These are phyloP conservation scores for Tetraselmis striata DNA, from an alignment of 139 green algal species.

Conservation along the genomic window DNA sequence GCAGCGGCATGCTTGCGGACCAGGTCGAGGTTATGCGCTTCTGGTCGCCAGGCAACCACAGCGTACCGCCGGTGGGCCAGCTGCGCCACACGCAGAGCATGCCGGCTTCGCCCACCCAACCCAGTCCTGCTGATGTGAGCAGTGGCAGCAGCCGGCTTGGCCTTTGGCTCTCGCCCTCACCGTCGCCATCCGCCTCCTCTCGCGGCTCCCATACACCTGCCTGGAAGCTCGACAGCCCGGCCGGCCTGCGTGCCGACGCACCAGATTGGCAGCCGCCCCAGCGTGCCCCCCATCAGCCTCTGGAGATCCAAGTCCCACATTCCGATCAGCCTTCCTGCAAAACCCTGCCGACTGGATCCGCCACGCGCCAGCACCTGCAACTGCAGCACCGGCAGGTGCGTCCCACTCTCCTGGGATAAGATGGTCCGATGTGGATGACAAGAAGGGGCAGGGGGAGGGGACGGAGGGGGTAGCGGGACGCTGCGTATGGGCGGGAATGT, in stretches of 20 bases:
- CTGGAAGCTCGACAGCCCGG: no score
- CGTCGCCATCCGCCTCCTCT: not conserved
- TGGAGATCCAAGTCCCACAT: not conserved
- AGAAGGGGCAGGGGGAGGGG: no score
- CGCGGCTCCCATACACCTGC: not conserved
- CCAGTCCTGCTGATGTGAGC: not conserved
- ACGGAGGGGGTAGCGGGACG: no score
- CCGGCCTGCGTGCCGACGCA: no score
- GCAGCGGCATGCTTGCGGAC: not conserved
- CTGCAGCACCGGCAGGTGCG: no score
- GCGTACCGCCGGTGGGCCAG: no score
- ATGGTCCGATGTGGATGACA: no score
- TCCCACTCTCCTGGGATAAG: no score
- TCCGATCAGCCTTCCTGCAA: not conserved
- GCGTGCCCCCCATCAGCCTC: not conserved
- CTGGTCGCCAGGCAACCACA: not conserved
- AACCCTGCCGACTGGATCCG: not conserved
- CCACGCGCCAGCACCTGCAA: no score
- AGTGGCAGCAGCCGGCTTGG: not conserved
- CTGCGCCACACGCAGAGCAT: not conserved
- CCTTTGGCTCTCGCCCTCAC: not conserved
- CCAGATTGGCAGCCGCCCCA: not conserved
- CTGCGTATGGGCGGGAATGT: no score
- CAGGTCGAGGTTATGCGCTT: not conserved
- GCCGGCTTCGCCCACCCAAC: not conserved